Percentiles rank a stretch among this genome's conserved stretches.
Conservation (phyloP, 1,284 basidiomycete genomes). For the Ceratobasidium sp. region DNA sequence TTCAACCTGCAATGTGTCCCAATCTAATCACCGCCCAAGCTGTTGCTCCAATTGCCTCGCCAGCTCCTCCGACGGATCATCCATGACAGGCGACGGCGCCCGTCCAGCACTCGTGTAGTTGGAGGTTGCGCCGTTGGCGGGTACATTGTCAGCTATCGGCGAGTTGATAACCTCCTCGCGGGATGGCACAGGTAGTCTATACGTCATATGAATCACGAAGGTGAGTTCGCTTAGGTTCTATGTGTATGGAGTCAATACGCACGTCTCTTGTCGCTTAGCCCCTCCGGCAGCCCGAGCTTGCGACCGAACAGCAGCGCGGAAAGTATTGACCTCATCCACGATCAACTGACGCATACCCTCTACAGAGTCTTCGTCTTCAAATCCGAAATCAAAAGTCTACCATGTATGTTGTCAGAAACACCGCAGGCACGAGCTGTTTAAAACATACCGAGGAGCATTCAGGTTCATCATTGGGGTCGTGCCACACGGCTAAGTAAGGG, state of each 20-base stretch:
- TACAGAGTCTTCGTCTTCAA: constrained; percentile 96
- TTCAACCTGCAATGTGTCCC: background rate
- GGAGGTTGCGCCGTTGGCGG: constrained; percentile 76
- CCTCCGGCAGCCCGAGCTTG: constrained; percentile 79
- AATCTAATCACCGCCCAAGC: constrained; percentile 3
- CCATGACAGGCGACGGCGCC: constrained; percentile 73
- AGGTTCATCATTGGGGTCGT: constrained; percentile 94
- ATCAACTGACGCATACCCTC: constrained; percentile 98
- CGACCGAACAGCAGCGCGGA: constrained; percentile 86
- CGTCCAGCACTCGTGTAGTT: constrained; percentile 66
- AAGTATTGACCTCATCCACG: constrained; percentile 91
- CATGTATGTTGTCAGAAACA: constrained; percentile 43
- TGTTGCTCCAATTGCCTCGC: constrained; percentile 84
- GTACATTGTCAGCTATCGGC: constrained; percentile 77
- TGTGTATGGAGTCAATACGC: constrained; percentile 47
- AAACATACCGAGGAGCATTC: constrained; percentile 74
- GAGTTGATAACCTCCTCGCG: constrained; percentile 85
- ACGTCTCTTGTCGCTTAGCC: constrained; percentile 81
- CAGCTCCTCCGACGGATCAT: constrained; percentile 88
- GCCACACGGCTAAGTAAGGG: constrained; percentile 95
- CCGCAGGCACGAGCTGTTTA: constrained; percentile 50
- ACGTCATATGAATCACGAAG: background rate
- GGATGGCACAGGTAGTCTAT: constrained; percentile 74
- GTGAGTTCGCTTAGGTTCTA: background rate
- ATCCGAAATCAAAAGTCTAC: constrained; percentile 96